Evolutionary conservation across 1,139 yeast genomes (phyloP), one percentile per base, ranked within the genome.

Genomic region (Arxiozyma slooffiae): DNA sequence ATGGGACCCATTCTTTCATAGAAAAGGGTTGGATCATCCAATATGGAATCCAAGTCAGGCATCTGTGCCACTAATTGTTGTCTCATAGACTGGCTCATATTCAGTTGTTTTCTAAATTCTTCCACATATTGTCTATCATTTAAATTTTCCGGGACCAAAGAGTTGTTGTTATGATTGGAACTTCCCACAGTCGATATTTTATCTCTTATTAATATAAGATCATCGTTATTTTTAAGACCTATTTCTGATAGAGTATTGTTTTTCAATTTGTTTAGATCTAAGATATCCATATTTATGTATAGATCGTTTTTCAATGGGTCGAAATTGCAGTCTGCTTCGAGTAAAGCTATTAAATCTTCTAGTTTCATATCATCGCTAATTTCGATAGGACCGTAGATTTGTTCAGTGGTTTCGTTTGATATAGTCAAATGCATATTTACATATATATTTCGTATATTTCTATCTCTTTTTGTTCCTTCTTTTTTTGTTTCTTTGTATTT

Each of bases 261-360:
- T 7, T 59, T 57, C 7, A 63, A 66, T 2, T 43, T 38, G 11
- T 47, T 24, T 7, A 63, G 66, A 1, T 63, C 66, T 41, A 85
- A 60, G 7, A 69, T 61, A 39, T 69, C 70, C 49, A 78, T 77
- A 55, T 82, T 74, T 58, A 71, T 72, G 30, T 71, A 64, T 48
- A 85, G 60, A 16, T 74, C 67, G 61, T 82, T 86, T 22, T 69
- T 60, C 0, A 58, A 55, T 2, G 79, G 71, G 7, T 72, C 71
- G 38, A 83, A 74, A 23, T 72, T 76, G 20, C 88, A 77, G 61
- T 89, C 96, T 2, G 88, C 82, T 57, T 82, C 88, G 7, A 90
- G 66, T 57, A 85, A 82, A 0, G 95, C 95, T 54, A 79, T 75
- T 59, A 90, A 77, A 64, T 89, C 96, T 16, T 67, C 75, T 9